phyloP scores from a whole-genome alignment of 2,329 filamentous ascomycete genomes.

The Phyllosticta paracitricarpa region DNA sequence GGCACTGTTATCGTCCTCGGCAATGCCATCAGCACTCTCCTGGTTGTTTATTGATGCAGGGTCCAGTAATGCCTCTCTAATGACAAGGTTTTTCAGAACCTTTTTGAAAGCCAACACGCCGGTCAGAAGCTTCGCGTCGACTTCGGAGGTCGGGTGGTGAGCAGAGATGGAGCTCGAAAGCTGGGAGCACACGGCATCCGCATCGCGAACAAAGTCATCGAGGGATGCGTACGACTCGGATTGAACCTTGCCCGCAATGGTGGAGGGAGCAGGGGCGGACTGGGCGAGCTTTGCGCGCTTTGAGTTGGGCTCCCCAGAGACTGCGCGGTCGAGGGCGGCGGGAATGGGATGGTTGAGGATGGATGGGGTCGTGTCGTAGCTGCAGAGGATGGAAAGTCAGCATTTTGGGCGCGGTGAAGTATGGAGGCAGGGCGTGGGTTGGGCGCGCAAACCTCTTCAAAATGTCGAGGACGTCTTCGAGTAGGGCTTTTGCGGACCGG shows the following conservation, averaged over 20 bases:
- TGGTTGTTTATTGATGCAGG: background rate
- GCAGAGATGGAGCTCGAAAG: constrained; percentile 27
- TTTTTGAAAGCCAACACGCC: constrained; percentile 26
- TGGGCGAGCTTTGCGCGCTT: constrained; percentile 37
- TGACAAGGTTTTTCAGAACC: constrained; percentile 20
- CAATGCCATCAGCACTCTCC: background rate
- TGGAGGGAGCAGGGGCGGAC: constrained; percentile 14
- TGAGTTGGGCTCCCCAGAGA: constrained; percentile 30
- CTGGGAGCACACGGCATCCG: constrained; percentile 29
- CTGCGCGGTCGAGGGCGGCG: constrained; percentile 19
- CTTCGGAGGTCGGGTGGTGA: constrained; percentile 16
- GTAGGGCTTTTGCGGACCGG: constrained; percentile 19
- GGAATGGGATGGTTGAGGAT: constrained; percentile 32
- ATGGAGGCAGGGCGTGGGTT: background rate
- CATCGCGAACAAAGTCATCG: constrained; percentile 33
- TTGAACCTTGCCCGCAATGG: constrained; percentile 30
- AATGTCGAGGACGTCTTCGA: constrained; percentile 33
- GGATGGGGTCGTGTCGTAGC: constrained; percentile 37
- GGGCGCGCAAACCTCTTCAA: constrained; percentile 26
- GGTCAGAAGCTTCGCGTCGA: constrained; percentile 22
- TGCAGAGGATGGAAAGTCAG: constrained; percentile 13
- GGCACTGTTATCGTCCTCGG: background rate
- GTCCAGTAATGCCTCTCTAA: constrained; percentile 20
- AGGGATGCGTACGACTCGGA: constrained; percentile 31
- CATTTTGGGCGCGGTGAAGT: constrained; percentile 5